Percentiles rank a stretch among this genome's conserved stretches.
Conservation (phyloP, 805 yeast genomes). For the Nakazawaea pomicola region DNA sequence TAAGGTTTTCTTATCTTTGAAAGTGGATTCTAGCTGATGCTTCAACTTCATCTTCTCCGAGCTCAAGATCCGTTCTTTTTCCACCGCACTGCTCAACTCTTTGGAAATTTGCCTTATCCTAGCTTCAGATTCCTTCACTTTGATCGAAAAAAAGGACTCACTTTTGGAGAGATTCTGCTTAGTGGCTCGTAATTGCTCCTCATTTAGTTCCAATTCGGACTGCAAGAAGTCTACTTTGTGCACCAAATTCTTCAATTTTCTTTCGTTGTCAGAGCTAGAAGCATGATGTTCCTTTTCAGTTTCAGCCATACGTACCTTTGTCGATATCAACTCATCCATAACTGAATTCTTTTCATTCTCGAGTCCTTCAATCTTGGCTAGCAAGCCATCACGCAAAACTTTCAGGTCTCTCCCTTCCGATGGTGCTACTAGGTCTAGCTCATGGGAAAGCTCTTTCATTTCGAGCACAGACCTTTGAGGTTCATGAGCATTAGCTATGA, state of each 20-base stretch:
- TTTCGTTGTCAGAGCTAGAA: too few species aligned
- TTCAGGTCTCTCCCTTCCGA: too few species aligned
- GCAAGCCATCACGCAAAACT: too few species aligned
- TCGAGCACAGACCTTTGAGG: too few species aligned
- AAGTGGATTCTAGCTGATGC: constrained; percentile 33
- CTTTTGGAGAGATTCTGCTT: constrained; percentile 14
- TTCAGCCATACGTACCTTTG: constrained; percentile 2
- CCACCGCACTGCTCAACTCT: constrained; percentile 27
- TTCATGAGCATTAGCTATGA: too few species aligned
- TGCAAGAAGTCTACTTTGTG: constrained; percentile 4
- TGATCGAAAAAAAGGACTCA: constrained; percentile 14
- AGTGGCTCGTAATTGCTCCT: constrained; percentile 16
- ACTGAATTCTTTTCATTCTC: neutral
- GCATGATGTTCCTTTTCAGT: too few species aligned
- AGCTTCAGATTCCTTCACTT: constrained; percentile 1
- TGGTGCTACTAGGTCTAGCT: too few species aligned
- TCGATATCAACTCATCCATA: neutral
- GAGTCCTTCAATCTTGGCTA: too few species aligned
- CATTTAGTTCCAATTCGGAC: constrained; percentile 9
- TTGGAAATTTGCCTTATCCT: constrained; percentile 12
- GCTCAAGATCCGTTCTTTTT: constrained; percentile 36
- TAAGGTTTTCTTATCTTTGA: constrained; percentile 32
- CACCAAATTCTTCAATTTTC: constrained; percentile 1
- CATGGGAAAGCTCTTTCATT: too few species aligned
- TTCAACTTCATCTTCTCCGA: constrained; percentile 41